phyloP scores from a whole-genome alignment of 257 asterid genomes.

The Fraxinus quadrangulata region DNA sequence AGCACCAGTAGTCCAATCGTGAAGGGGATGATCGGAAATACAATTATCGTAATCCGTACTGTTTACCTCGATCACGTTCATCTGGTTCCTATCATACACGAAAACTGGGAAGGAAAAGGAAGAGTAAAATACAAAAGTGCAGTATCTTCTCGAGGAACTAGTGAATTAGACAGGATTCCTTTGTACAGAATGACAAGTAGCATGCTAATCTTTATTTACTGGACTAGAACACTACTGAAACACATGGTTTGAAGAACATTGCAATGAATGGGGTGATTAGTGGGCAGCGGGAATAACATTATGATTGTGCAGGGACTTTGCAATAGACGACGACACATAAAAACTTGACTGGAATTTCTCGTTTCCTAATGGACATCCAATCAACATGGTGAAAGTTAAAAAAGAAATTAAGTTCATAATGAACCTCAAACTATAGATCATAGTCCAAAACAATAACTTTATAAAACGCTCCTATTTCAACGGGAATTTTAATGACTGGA shows the following conservation, averaged over 20 bases:
- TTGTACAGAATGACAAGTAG: neutral
- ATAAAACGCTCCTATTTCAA: too few relatives aligned
- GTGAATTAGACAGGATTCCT: neutral
- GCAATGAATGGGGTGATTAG: neutral
- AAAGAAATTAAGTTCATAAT: too few relatives aligned
- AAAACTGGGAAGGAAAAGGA: slow-evolving; percentile 48
- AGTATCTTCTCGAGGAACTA: too few relatives aligned
- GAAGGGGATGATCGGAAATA: slow-evolving; percentile 59
- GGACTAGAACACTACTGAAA: neutral
- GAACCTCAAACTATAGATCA: too few relatives aligned
- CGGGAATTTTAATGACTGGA: too few relatives aligned
- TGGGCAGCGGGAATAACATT: neutral
- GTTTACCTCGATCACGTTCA: slow-evolving; percentile 81
- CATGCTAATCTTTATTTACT: neutral
- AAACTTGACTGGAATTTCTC: too few relatives aligned
- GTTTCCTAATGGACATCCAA: too few relatives aligned
- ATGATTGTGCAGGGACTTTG: neutral
- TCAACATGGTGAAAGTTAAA: neutral
- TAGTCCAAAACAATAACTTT: too few relatives aligned
- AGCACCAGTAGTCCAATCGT: slow-evolving; percentile 81
- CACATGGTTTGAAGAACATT: neutral
- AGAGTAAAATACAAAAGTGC: neutral
- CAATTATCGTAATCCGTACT: slow-evolving; percentile 63
- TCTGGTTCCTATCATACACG: slow-evolving; percentile 70
- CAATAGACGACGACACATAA: too few relatives aligned